Evolutionary conservation across 2,329 filamentous ascomycete genomes (phyloP), one percentile per base, ranked within the genome.

Genomic region (Penicillium sp.): DNA sequence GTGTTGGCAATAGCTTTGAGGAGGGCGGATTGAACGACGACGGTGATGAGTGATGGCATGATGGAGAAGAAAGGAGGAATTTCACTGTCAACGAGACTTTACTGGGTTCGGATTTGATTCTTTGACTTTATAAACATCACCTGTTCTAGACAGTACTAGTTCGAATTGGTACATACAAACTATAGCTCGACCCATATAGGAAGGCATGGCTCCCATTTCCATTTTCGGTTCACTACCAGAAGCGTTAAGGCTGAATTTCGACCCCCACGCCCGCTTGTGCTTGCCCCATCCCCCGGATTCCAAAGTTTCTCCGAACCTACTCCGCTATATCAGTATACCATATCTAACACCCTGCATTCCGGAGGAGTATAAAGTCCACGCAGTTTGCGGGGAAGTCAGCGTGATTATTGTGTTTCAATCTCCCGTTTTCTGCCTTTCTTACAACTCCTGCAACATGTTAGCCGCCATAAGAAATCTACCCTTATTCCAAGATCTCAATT

Each of bases 1-100:
- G 22, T 32, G 44, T 47, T 47, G 27, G 44, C 44, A 21, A 21
- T 27, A 21, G 44, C 44, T 47, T 47, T 47, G 29, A 47, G 29
- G 7, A 47, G 5, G n/a, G 44, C 44, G 10, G 44, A 47, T 36
- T 47, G 44, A 34, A 47, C 22, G 13, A 21, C 32, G 18, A 47
- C 10, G 16, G 34, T 8, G n/a, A 47, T 10, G 14, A 47, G 44
- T 4, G 44, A 47, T 32, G 44, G 44, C 44, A 47, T 47, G 44
- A 13, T 47, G 44, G 13, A n/a, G 2, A 27, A 27, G 24, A 5
- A 7, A 27, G 24, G 6, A 5, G 24, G 8, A 27, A 2, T 27
- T 2, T 8, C 24, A 27, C 24, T 27, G 8, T 27, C 24, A 27
- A 8, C 8, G 24, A 27, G 24, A 27, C 24, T 27, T 8, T 2